Evolutionary conservation across 2,329 filamentous ascomycete species (phyloP).

Genomic region (Pseudogymnoascus sp.): DNA sequence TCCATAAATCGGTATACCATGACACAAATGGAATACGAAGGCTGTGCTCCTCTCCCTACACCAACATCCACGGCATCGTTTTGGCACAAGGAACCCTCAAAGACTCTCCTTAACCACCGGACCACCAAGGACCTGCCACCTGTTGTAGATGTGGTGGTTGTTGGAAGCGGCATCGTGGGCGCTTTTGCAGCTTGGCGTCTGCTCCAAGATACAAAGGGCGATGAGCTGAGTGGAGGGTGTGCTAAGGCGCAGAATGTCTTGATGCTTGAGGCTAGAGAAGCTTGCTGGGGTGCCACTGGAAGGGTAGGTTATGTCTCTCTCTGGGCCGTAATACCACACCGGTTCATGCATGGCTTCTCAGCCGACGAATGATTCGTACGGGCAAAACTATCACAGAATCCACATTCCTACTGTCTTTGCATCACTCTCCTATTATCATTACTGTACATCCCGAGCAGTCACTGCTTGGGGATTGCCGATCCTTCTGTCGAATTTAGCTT

Average conservation of each 20-base stretch:
- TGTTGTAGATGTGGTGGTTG: slow-evolving; percentile 58
- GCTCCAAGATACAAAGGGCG: slow-evolving; percentile 34
- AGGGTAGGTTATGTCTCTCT: slow-evolving; percentile 43
- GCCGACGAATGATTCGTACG: background rate
- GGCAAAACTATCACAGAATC: background rate
- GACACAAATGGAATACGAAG: slow-evolving; percentile 2
- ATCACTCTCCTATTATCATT: background rate
- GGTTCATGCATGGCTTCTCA: background rate
- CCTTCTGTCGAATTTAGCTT: background rate
- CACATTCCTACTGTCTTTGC: background rate
- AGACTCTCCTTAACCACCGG: slow-evolving; percentile 55
- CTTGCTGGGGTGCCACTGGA: slow-evolving; percentile 78
- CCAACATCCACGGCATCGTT: slow-evolving; percentile 55
- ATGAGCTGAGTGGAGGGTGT: background rate
- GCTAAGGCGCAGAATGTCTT: slow-evolving; percentile 42
- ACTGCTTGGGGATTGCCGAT: background rate
- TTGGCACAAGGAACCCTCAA: slow-evolving; percentile 64
- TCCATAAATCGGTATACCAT: background rate
- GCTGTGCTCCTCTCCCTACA: slow-evolving; percentile 42
- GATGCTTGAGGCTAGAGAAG: slow-evolving; percentile 70
- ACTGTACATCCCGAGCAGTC: background rate
- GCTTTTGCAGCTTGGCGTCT: slow-evolving; percentile 60
- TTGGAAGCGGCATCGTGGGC: slow-evolving; percentile 73
- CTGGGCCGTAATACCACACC: background rate
- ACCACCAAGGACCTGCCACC: slow-evolving; percentile 55